Conservation (phyloP, 2,329 filamentous ascomycete genomes). For the Fusarium beomiforme region DNA sequence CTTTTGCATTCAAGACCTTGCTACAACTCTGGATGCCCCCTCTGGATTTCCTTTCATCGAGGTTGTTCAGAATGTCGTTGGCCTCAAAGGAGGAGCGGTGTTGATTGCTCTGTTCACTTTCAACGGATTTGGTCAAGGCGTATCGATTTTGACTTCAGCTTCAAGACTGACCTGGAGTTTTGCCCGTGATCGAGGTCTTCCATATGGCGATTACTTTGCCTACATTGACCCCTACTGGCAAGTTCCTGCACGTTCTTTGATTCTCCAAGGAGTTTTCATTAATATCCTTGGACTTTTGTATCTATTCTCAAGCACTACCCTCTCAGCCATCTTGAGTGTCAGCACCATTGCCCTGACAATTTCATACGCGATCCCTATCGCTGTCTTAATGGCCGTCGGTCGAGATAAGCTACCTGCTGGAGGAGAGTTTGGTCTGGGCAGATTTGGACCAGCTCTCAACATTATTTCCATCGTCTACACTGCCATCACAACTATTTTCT, state of each 20-base stretch:
- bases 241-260: constrained; percentile 61
- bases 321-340: constrained; percentile 63
- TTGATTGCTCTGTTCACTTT: constrained; percentile 63
- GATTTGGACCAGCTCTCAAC: constrained; percentile 53
- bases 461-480: constrained; percentile 62
- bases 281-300: constrained; percentile 62
- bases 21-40: constrained; percentile 50
- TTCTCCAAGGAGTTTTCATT: constrained; percentile 57
- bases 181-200: constrained; percentile 59
- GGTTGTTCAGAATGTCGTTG: constrained; percentile 51
- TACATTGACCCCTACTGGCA: constrained; percentile 58
- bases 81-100: constrained; percentile 51
- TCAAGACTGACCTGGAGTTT: constrained; percentile 65
- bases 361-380: constrained; percentile 60
- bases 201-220: constrained; percentile 57
- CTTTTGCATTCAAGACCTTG: constrained; percentile 59
- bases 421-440: constrained; percentile 57
- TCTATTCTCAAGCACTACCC: constrained; percentile 62
- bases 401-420: constrained; percentile 59
- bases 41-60: constrained; percentile 60
- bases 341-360: constrained; percentile 66
- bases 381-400: constrained; percentile 57
- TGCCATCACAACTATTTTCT: constrained; percentile 61
- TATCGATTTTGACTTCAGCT: constrained; percentile 61
- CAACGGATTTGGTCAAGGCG: constrained; percentile 63